Percentiles rank a stretch among this genome's conserved stretches.
Conservation (phyloP, 2,329 filamentous ascomycete species). For the Fusarium verrucosum region DNA sequence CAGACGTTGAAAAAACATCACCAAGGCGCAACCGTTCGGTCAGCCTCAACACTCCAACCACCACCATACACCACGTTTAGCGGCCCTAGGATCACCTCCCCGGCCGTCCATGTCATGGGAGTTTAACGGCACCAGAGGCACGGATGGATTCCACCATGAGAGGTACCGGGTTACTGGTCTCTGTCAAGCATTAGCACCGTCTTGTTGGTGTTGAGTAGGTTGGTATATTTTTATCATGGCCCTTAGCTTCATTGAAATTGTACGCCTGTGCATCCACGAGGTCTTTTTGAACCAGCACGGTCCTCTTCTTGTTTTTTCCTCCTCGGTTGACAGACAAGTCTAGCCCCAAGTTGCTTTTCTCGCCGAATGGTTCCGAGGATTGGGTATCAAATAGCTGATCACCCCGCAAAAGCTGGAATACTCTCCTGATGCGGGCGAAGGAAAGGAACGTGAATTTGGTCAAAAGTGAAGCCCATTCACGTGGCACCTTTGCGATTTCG, state of each 20-base stretch:
- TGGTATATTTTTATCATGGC: neutral
- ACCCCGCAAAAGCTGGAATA: neutral
- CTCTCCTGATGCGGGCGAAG: neutral
- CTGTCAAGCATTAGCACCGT: neutral
- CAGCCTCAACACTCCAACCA: slow-evolving; percentile 3
- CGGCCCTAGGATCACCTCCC: slow-evolving; percentile 10
- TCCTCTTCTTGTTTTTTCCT: slow-evolving; percentile 13
- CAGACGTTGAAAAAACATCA: slow-evolving; percentile 4
- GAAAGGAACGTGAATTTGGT: neutral
- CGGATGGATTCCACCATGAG: slow-evolving; percentile 7
- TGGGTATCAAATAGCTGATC: neutral
- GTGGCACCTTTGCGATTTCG: neutral
- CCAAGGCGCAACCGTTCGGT: slow-evolving; percentile 21
- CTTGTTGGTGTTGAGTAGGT: neutral
- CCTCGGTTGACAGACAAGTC: neutral
- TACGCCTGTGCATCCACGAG: neutral
- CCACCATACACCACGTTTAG: slow-evolving; percentile 12
- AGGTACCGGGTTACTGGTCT: slow-evolving; percentile 11
- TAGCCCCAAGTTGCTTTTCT: neutral
- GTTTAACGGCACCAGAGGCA: slow-evolving; percentile 1
- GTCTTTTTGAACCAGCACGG: slow-evolving; percentile 15
- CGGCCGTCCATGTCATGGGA: slow-evolving; percentile 1
- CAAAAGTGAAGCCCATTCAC: neutral
- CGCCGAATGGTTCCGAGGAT: neutral
- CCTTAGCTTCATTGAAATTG: neutral